Percentiles rank a stretch among this genome's conserved stretches.
Conservation (phyloP, 352 stramenopile genomes). For the Globisporangium paroecandrum region DNA sequence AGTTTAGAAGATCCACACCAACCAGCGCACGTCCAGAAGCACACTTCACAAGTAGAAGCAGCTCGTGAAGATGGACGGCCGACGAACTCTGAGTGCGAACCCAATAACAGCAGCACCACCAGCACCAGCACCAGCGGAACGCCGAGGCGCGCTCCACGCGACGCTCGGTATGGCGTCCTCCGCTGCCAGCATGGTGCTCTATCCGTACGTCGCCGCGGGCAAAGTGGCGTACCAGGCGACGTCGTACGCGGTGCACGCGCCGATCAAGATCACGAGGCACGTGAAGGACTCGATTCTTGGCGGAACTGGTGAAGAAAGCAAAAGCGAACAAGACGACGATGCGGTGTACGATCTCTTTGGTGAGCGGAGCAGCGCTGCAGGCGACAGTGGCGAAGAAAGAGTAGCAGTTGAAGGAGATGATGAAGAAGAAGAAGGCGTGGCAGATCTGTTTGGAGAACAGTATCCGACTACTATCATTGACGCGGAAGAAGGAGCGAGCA, state of each 20-base stretch:
- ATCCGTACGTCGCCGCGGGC: constrained; percentile 57
- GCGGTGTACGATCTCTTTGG: constrained; percentile 46
- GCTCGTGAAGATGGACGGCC: not conserved
- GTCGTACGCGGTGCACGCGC: constrained; percentile 50
- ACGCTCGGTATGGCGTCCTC: constrained; percentile 55
- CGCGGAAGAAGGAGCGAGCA: not conserved
- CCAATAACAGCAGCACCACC: not conserved
- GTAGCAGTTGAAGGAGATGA: not conserved
- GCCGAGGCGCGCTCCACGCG: constrained; percentile 30
- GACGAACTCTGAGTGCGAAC: no score
- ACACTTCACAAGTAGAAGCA: not conserved
- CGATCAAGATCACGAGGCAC: constrained; percentile 53
- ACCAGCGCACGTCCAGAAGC: not conserved
- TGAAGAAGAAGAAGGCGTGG: not conserved
- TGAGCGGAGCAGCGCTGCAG: constrained; percentile 24
- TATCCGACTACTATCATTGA: constrained; percentile 10
- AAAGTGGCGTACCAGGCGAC: constrained; percentile 56
- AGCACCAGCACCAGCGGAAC: not conserved
- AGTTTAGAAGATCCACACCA: not conserved
- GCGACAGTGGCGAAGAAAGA: not conserved
- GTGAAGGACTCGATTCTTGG: constrained; percentile 37
- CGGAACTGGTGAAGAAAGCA: not conserved
- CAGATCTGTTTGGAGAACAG: constrained; percentile 14
- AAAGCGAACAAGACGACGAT: not conserved
- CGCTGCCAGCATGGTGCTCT: constrained; percentile 57